Conservation (phyloP, 176 grass and related monocot genomes). For the Chloris gayana region DNA sequence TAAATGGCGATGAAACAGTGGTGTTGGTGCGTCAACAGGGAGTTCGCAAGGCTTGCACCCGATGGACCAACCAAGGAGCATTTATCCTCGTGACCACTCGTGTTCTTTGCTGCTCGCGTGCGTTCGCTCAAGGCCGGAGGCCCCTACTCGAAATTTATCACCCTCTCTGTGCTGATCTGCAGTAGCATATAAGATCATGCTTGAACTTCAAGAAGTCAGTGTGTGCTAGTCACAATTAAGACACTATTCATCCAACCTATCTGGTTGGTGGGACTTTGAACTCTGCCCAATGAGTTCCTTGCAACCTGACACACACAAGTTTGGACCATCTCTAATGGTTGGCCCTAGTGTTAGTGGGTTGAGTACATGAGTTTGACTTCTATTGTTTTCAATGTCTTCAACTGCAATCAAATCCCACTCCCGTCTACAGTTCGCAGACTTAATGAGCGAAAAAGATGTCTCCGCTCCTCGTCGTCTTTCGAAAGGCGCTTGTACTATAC, state of each 20-base stretch:
- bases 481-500: not conserved
- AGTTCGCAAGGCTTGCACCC: not conserved
- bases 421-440: slow-evolving; percentile 6
- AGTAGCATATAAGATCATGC: not conserved
- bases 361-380: not conserved
- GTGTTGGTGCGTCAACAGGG: not conserved
- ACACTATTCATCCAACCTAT: not conserved
- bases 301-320: not conserved
- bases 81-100: too few relatives aligned
- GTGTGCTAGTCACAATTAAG: not conserved
- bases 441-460: not conserved
- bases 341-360: not conserved
- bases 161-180: not conserved
- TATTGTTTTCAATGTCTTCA: slow-evolving; percentile 21
- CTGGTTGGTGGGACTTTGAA: not conserved
- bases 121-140: too few relatives aligned
- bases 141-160: not conserved
- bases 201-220: not conserved
- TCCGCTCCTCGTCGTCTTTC: not conserved
- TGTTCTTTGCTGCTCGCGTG: not conserved
- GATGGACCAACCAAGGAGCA: not conserved
- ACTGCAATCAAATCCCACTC: not conserved
- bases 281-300: not conserved
- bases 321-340: not conserved
- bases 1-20: not conserved